These are phyloP conservation scores for Leccinellum rugosiceps DNA, from an alignment of 768 basidiomycete species.

Conservation along the genomic window DNA sequence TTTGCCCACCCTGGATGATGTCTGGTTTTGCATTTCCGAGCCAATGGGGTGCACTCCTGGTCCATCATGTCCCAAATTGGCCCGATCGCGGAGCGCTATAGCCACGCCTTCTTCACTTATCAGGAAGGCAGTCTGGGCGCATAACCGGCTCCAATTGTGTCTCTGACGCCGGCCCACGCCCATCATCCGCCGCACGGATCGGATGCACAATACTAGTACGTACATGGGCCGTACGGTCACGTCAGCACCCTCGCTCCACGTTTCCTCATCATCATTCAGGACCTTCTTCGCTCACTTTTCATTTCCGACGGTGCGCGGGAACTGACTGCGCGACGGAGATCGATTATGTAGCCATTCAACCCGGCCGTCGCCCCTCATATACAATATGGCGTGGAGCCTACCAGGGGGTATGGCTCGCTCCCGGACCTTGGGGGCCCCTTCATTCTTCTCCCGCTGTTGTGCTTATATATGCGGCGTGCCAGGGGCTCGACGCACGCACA, in stretches of 20 bases:
- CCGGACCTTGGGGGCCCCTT: constrained; percentile 6
- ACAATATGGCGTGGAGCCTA: constrained; percentile 7
- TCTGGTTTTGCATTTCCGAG: background rate
- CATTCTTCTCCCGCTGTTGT: constrained; percentile 2
- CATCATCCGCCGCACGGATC: background rate
- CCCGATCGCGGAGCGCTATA: background rate
- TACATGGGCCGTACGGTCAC: background rate
- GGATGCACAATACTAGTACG: background rate
- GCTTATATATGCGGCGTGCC: constrained; percentile 11
- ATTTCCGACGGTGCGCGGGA: constrained; percentile 20
- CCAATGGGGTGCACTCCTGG: background rate
- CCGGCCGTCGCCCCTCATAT: background rate
- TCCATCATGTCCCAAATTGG: background rate
- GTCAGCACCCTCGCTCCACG: background rate
- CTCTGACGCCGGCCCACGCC: background rate
- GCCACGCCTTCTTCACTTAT: background rate
- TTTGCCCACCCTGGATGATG: constrained; percentile 2
- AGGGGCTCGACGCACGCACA: constrained; percentile 18
- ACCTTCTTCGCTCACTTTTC: constrained; percentile 9
- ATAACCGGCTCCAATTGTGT: background rate
- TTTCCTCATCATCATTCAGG: background rate
- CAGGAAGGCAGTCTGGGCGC: background rate
- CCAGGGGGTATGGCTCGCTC: constrained; percentile 8
- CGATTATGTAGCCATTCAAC: background rate
- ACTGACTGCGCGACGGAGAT: constrained; percentile 1